A percentile compares a stretch with the other conserved stretches of the same genome.
Conservation (phyloP, 495 filamentous ascomycete species). For the Hypoxylon lienhwacheense region DNA sequence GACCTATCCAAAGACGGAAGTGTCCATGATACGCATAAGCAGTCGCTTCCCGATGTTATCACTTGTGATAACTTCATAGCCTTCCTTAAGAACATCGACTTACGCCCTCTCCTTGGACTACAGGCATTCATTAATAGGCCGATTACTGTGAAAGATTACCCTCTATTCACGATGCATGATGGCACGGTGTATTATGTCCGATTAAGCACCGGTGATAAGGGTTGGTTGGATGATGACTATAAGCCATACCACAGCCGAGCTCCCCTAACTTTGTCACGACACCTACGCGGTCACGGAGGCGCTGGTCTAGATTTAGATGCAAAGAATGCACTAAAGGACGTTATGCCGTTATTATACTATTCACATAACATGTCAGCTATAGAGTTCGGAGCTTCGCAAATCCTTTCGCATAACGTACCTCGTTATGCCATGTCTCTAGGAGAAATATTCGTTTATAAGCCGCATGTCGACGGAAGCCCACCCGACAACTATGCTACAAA, state of each 20-base stretch:
- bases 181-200: background rate
- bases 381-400: background rate
- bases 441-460: background rate
- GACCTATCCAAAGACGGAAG: background rate
- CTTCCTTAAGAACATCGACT: conserved; percentile 5
- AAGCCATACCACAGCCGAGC: background rate
- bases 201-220: background rate
- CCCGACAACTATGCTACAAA: background rate
- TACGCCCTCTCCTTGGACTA: background rate
- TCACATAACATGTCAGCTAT: background rate
- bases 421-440: background rate
- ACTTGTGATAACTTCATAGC: background rate
- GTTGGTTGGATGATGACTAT: background rate
- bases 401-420: background rate
- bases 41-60: background rate
- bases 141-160: background rate
- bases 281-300: background rate
- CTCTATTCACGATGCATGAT: background rate
- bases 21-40: background rate
- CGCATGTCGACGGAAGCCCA: background rate
- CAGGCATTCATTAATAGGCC: background rate
- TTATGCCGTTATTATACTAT: background rate
- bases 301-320: background rate
- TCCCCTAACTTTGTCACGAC: background rate
- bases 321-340: background rate